Evolutionary conservation across 2,329 filamentous ascomycete genomes (phyloP), one percentile per base, ranked within the genome.

Genomic region (Chaetomium sp.): DNA sequence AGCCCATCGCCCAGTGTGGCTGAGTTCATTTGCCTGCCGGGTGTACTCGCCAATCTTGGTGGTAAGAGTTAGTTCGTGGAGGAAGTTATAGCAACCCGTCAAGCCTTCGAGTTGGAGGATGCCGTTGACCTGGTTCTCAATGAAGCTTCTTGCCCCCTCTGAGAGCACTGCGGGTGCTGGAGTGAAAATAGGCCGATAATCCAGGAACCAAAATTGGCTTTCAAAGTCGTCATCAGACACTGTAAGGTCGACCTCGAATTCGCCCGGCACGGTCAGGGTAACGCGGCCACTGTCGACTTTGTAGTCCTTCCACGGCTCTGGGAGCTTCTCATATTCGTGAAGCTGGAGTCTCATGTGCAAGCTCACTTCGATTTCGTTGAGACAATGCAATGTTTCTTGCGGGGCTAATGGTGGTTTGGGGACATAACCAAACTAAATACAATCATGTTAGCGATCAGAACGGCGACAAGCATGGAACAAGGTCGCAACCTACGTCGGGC

Each of bases 181-280:
- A 7, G 76, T 78, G 68, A 95, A 99, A 11, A 85, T 74, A 64
- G 95, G 91, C 57, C 91, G 84, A 65, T 97, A 85, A 69, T 97
- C 91, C 59, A 97, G 88, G 67, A 97, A 96, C 78, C 88, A 96
- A 67, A 95, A 95, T 65, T 95, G 91, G 53, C 88, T 87, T 36
- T 84, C 77, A 14, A 85, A 82, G 61, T 94, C 87, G 67, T 97
- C 91, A 63, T 91, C 87, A 14, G 88, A 89, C 60, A 97, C 88
- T 1, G 91, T 91, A 51, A 99, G 79, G 68, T 97, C 94, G 19
- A 97, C 82, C 69, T 97, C 92, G 65, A 96, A 96, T 69, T 97
- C 92, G 52, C 82, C 82, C 2, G 82, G 75, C 1, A 97, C 88
- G 47, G 76, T 81, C 69, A 99, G 99, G 0, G 91, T 97, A 6